phyloP scores from a whole-genome alignment of 768 basidiomycete genomes.

The Tulasnella sp. region DNA sequence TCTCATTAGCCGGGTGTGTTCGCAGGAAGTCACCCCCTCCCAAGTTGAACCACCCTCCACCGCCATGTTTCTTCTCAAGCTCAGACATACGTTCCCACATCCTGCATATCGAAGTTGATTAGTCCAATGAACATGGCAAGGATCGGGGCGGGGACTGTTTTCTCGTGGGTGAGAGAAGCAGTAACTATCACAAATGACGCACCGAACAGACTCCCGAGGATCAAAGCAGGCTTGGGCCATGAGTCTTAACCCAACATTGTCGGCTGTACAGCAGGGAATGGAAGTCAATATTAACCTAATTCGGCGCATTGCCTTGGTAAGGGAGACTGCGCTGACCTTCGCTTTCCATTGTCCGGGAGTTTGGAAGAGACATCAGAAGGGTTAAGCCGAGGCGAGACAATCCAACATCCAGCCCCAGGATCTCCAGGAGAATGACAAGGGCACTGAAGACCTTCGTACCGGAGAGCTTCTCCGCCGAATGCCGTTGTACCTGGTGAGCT shows the following conservation, averaged over 20 bases:
- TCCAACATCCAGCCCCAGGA: slow-evolving; percentile 40
- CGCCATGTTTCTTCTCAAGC: slow-evolving; percentile 34
- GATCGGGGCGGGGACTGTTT: background rate
- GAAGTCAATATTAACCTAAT: background rate
- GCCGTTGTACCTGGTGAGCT: slow-evolving; percentile 36
- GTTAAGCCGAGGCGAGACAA: slow-evolving; percentile 32
- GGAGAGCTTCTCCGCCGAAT: slow-evolving; percentile 41
- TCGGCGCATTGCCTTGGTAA: background rate
- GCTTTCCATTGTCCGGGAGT: slow-evolving; percentile 67
- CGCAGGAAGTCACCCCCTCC: slow-evolving; percentile 46
- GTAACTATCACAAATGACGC: slow-evolving; percentile 18
- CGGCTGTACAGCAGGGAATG: slow-evolving; percentile 37
- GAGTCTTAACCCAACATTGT: slow-evolving; percentile 70
- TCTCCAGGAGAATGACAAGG: slow-evolving; percentile 33
- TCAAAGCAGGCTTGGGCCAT: slow-evolving; percentile 81
- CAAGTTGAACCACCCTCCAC: background rate
- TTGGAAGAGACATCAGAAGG: slow-evolving; percentile 50
- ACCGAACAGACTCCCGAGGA: slow-evolving; percentile 66
- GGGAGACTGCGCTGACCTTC: slow-evolving; percentile 49
- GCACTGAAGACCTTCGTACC: slow-evolving; percentile 32
- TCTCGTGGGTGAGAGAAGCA: background rate
- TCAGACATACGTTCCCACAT: slow-evolving; percentile 59
- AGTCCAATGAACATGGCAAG: background rate
- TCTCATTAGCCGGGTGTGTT: slow-evolving; percentile 71
- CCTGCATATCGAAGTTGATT: slow-evolving; percentile 27